Evolutionary conservation across 2,329 filamentous ascomycete species (phyloP).

Genomic region (Monascus ruber): DNA sequence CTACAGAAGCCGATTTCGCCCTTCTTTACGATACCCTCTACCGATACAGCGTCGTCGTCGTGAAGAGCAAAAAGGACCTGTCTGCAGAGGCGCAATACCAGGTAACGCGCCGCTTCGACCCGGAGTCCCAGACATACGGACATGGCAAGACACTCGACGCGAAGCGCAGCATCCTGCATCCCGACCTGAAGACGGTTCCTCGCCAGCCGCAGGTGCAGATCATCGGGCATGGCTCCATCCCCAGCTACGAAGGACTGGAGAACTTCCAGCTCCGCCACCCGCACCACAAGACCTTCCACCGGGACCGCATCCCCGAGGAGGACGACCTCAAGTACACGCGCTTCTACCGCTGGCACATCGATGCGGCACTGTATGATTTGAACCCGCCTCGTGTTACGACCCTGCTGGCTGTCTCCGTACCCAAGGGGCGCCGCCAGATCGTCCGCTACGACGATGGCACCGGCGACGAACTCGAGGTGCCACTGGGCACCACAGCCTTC

Average conservation of each 20-base stretch:
- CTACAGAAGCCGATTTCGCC: slow-evolving; percentile 50
- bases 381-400: slow-evolving; percentile 64
- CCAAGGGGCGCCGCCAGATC: slow-evolving; percentile 52
- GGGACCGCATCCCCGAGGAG: slow-evolving; percentile 49
- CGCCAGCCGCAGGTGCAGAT: slow-evolving; percentile 72
- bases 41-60: slow-evolving; percentile 55
- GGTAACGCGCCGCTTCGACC: slow-evolving; percentile 64
- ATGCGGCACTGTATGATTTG: slow-evolving; percentile 63
- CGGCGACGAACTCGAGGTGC: slow-evolving; percentile 53
- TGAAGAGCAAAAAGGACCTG: slow-evolving; percentile 55
- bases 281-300: slow-evolving; percentile 68
- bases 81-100: slow-evolving; percentile 62
- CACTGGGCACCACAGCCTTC: slow-evolving; percentile 67
- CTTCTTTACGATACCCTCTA: slow-evolving; percentile 56
- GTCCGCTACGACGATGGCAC: slow-evolving; percentile 64
- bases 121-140: slow-evolving; percentile 53
- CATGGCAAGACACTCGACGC: slow-evolving; percentile 64
- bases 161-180: slow-evolving; percentile 57
- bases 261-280: slow-evolving; percentile 61
- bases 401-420: slow-evolving; percentile 62
- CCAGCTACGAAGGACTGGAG: slow-evolving; percentile 58
- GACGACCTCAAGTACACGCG: slow-evolving; percentile 47
- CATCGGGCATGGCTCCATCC: slow-evolving; percentile 63
- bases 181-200: slow-evolving; percentile 68
- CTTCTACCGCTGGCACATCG: slow-evolving; percentile 72